These are phyloP conservation scores for Rhytidiadelphus loreus DNA, from an alignment of 225 moss, liverwort and hornwort genomes.

Conservation along the genomic window DNA sequence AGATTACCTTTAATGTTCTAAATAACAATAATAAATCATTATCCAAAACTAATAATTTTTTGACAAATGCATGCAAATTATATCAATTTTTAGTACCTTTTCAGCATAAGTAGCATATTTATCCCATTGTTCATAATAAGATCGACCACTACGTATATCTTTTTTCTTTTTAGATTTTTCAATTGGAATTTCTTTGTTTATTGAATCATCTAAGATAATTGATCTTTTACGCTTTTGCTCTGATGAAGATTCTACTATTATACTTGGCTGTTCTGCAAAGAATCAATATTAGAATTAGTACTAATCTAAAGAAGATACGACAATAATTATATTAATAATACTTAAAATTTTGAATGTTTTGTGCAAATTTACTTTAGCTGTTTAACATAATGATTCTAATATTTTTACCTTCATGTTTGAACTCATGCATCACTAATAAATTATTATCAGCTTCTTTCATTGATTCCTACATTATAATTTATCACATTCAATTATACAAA, in stretches of 20 bases:
- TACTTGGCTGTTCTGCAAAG: conserved; percentile 1
- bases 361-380: background rate
- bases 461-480: background rate
- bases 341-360: background rate
- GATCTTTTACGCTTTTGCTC: background rate
- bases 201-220: background rate
- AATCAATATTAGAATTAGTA: background rate
- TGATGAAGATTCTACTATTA: background rate
- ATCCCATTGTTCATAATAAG: conserved; percentile 35
- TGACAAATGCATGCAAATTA: background rate
- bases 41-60: background rate
- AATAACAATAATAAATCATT: no score
- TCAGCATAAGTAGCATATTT: conserved; percentile 1
- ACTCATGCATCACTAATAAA: background rate
- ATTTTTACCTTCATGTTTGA: background rate
- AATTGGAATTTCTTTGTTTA: background rate
- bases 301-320: no score
- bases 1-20: background rate
- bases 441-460: conserved; percentile 20
- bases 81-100: background rate
- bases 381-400: background rate
- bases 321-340: background rate
- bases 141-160: conserved; percentile 9
- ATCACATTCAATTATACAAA: background rate
- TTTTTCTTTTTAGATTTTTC: background rate